Conservation (phyloP, 352 stramenopile species). For the Globisporangium uncinulatum region DNA sequence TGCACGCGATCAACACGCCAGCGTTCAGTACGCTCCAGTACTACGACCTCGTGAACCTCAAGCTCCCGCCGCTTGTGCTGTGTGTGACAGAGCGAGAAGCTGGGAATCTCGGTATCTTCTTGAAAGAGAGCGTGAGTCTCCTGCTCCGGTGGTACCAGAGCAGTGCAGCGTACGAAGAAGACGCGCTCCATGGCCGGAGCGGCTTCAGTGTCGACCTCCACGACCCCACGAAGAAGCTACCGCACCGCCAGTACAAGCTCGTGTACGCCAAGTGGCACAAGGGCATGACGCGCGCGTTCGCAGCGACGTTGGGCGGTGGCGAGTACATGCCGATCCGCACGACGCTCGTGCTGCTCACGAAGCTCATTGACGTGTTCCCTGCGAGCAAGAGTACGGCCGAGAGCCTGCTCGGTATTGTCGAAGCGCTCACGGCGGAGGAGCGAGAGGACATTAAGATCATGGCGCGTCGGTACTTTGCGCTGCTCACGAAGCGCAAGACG, state of each 20-base stretch:
- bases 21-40: slow-evolving; percentile 78
- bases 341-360: slow-evolving; percentile 84
- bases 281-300: slow-evolving; percentile 60
- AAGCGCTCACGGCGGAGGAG: slow-evolving; percentile 71
- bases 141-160: slow-evolving; percentile 79
- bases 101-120: slow-evolving; percentile 81
- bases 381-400: slow-evolving; percentile 50
- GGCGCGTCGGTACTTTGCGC: slow-evolving; percentile 79
- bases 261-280: slow-evolving; percentile 77
- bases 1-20: slow-evolving; percentile 70
- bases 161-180: slow-evolving; percentile 67
- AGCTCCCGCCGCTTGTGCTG: slow-evolving; percentile 72
- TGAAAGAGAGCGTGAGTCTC: slow-evolving; percentile 72
- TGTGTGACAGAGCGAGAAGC: slow-evolving; percentile 83
- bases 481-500: slow-evolving; percentile 72
- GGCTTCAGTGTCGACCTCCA: slow-evolving; percentile 69
- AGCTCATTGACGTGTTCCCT: slow-evolving; percentile 84
- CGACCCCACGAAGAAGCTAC: slow-evolving; percentile 51
- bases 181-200: slow-evolving; percentile 64
- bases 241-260: slow-evolving; percentile 68
- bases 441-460: slow-evolving; percentile 89
- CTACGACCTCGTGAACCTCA: slow-evolving; percentile 71
- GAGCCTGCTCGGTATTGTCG: slow-evolving; percentile 55
- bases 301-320: slow-evolving; percentile 45
- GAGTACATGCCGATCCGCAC: slow-evolving; percentile 86